phyloP scores from a whole-genome alignment of 2,329 filamentous ascomycete genomes.

The Penicillium sp. region DNA sequence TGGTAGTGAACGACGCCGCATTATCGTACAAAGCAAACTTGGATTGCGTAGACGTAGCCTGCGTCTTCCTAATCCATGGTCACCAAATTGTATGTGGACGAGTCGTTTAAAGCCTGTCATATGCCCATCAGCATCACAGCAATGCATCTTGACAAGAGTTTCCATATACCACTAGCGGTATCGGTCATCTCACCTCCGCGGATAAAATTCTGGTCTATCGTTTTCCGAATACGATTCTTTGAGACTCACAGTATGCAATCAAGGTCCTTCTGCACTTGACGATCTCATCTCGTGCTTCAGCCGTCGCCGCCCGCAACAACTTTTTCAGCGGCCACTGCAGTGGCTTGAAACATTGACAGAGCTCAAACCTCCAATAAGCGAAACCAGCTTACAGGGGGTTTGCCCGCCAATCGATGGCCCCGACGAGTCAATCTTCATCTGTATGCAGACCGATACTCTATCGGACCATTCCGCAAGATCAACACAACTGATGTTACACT shows the following conservation, averaged over 20 bases:
- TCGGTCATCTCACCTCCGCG: slow-evolving; percentile 61
- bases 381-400: no score
- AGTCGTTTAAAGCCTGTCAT: slow-evolving; percentile 59
- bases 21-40: slow-evolving; percentile 67
- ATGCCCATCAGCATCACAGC: background rate
- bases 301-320: slow-evolving; percentile 15
- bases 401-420: no score
- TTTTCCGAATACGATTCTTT: background rate
- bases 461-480: background rate
- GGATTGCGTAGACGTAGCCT: slow-evolving; percentile 57
- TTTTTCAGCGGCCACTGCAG: slow-evolving; percentile 7
- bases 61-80: slow-evolving; percentile 61
- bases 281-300: slow-evolving; percentile 18
- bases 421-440: background rate
- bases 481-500: background rate
- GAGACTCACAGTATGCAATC: slow-evolving; percentile 34
- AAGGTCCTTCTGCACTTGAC: slow-evolving; percentile 30
- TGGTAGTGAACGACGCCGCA: slow-evolving; percentile 57
- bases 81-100: slow-evolving; percentile 61
- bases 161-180: slow-evolving; percentile 57
- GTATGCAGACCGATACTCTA: background rate
- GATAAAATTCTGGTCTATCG: background rate
- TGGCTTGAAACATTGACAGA: background rate
- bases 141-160: background rate
- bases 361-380: no score